Evolutionary conservation across 805 yeast genomes (phyloP).

Genomic region (Lipomyces chichibuensis): DNA sequence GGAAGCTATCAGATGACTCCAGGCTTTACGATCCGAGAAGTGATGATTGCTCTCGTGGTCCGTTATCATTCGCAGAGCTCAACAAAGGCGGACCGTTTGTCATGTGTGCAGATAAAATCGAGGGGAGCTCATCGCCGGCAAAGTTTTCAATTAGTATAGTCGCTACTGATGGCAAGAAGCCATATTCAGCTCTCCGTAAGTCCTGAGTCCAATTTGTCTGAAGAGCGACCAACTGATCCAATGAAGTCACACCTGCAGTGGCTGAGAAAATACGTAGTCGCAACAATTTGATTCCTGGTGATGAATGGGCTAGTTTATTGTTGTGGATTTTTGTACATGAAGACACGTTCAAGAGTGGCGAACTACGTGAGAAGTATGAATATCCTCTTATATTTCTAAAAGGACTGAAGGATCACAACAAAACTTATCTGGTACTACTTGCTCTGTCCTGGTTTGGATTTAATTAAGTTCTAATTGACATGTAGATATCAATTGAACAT

Average conservation of each 20-base stretch:
- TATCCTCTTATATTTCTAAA: constrained; percentile 17
- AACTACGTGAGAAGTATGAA: constrained; percentile 6
- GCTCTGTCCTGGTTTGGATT: background rate
- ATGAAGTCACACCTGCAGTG: background rate
- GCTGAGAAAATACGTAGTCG: background rate
- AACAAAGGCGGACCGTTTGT: constrained; percentile 17
- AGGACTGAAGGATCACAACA: constrained; percentile 4
- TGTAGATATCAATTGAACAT: constrained; percentile 13
- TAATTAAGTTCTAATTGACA: background rate
- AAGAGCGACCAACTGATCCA: background rate
- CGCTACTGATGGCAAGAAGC: constrained; percentile 20
- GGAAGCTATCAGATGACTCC: background rate
- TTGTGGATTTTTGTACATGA: constrained; percentile 10
- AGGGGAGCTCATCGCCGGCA: background rate
- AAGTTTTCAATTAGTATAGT: constrained; percentile 7
- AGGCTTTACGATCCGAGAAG: background rate
- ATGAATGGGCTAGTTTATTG: constrained; percentile 17
- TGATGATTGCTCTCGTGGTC: constrained; percentile 14
- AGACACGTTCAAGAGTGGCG: constrained; percentile 8
- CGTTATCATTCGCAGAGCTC: constrained; percentile 22
- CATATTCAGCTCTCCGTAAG: constrained; percentile 11
- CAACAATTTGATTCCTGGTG: constrained; percentile 4
- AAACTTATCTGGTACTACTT: background rate
- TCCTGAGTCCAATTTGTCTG: background rate
- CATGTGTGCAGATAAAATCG: constrained; percentile 16